phyloP scores from a whole-genome alignment of 768 basidiomycete genomes.

The Pleurotus sapidus region DNA sequence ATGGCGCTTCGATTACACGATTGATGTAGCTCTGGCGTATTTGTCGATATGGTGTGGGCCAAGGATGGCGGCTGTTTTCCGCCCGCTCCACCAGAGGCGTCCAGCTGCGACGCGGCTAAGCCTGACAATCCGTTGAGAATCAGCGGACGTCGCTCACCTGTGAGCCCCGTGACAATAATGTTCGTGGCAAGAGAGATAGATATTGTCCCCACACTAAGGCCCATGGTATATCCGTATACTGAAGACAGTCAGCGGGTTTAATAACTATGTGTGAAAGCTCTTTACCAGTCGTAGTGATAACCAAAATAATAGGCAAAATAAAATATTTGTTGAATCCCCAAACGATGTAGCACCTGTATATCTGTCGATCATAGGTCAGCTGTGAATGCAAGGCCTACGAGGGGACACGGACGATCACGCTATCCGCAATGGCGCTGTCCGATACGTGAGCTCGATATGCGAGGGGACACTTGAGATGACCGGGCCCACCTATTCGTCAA shows the following conservation, averaged over 20 bases:
- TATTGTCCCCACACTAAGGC: conserved; percentile 4
- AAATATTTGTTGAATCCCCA: conserved; percentile 7
- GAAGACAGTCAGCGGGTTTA: neutral
- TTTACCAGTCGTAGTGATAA: conserved; percentile 1
- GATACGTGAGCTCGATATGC: neutral
- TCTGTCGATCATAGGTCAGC: neutral
- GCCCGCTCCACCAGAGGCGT: conserved; percentile 3
- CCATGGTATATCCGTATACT: conserved; percentile 6
- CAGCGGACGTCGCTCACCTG: neutral
- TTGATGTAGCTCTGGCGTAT: neutral
- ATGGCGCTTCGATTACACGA: neutral
- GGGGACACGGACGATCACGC: neutral
- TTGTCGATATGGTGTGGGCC: neutral
- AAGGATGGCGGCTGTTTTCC: neutral
- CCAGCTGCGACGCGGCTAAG: neutral
- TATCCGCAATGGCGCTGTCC: neutral
- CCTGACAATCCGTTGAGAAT: neutral
- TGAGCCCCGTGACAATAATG: conserved; percentile 3
- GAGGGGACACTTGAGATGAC: neutral
- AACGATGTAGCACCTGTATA: conserved; percentile 5
- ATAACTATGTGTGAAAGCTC: too few species aligned
- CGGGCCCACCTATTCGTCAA: conserved; percentile 3
- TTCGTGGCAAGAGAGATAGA: conserved; percentile 1
- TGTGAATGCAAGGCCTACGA: neutral
- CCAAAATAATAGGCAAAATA: neutral